Evolutionary conservation across 2,329 filamentous ascomycete species (phyloP).

Genomic region (Pezicula radicicola): DNA sequence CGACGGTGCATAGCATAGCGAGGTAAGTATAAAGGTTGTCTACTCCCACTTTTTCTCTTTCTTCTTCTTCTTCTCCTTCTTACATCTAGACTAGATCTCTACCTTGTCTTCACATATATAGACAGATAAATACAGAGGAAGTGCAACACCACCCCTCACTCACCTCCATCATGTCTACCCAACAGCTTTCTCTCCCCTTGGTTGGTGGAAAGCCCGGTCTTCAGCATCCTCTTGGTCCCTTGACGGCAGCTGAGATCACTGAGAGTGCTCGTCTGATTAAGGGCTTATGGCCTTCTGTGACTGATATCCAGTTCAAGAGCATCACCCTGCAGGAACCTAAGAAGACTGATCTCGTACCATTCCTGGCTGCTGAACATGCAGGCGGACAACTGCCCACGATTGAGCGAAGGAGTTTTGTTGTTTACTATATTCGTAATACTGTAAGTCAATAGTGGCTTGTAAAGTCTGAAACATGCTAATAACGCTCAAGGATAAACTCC

Average conservation of each 20-base stretch:
- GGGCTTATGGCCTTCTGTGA: constrained; percentile 50
- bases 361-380: constrained; percentile 45
- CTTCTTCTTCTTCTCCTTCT: not conserved
- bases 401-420: constrained; percentile 49
- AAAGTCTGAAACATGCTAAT: constrained; percentile 1
- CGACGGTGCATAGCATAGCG: too few relatives aligned
- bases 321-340: constrained; percentile 57
- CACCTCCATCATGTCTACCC: constrained; percentile 16
- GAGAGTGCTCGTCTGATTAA: constrained; percentile 46
- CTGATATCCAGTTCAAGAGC: constrained; percentile 58
- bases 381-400: constrained; percentile 37
- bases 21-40: not conserved
- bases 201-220: constrained; percentile 15
- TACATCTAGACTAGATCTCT: not conserved
- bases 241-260: constrained; percentile 55
- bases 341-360: constrained; percentile 49
- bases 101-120: too few relatives aligned
- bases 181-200: constrained; percentile 22
- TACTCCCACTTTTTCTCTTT: not conserved
- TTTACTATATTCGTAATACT: constrained; percentile 58
- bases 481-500: constrained; percentile 51
- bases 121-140: too few relatives aligned
- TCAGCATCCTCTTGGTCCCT: constrained; percentile 56
- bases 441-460: constrained; percentile 33
- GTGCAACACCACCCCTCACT: too few relatives aligned